Base-by-base conservation (phyloP, 768 basidiomycete genomes). In the Obba rivulosa region DNA sequence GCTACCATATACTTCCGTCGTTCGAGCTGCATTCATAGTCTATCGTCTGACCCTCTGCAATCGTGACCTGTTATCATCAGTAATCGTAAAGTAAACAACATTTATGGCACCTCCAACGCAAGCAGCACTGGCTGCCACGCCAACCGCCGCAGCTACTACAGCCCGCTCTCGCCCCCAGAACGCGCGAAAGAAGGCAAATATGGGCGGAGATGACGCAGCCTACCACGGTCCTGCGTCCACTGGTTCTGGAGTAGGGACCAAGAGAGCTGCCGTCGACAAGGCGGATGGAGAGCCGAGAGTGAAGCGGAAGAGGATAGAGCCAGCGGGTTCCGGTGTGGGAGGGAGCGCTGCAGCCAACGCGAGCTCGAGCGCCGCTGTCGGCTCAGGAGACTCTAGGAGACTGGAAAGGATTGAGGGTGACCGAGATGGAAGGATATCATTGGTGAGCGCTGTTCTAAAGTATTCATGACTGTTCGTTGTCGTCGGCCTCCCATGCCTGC, bases 301-400 rank as follows among this genome's bases (percentile, higher is more conserved):
- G 45, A 89, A 91, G 66, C 69, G 87, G 57, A 90, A 87, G 67
- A 77, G 84, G 55, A 71, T 78, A 34, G 86, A 86, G 31, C 62
- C 70, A 23, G 54, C 62, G 13, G 58, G 57, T 11, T 46, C 54
- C 23, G 53, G 50, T 23, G 54, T 63, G 38, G 50, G 62, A n/a
- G 59, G 52, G 56, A 31, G 23, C 38, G 25, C 14, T 28, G 56
- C 40, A 67, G 66, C 28, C 28, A 31, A 17, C 22, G 54, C 43
- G 23, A 56, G 59, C 48, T 57, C 60, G 24, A 48, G 37, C 22
- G 25, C 36, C 14, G 34, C 34, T 23, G 41, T 43, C 35, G 44
- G 38, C 37, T n/a, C 51, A 43, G 23, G 41, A 20, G n/a, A 45
- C 23, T 25, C 50, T 18, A 50, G 50, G 22, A 49, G 52, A 51